Evolutionary conservation across 2,329 filamentous ascomycete genomes (phyloP), one percentile per base, ranked within the genome.

Genomic region (Colletotrichum sp.): DNA sequence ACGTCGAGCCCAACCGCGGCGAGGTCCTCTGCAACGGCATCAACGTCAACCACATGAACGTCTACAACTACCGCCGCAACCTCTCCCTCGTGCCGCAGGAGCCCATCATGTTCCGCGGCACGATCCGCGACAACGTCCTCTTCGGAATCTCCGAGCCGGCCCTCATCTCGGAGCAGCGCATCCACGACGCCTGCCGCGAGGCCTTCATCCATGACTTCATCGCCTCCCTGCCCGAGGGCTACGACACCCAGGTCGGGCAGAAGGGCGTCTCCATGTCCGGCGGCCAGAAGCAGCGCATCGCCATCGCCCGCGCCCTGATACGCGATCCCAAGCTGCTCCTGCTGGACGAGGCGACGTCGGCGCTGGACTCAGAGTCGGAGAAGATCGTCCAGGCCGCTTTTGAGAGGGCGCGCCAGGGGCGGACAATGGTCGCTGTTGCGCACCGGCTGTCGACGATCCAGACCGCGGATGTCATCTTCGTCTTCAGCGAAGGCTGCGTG

Each of bases 201-300:
- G 89, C 89, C 4, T 88, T 90, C 2, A 89, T 93, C 69, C 87
- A 92, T 72, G 90, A 92, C 2, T 91, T 90, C 78, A 86, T 90
- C 58, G 78, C 79, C 13, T 89, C 85, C 1, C 82, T 91, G 0
- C 88, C 89, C 0, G 86, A 90, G 64, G 88, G 87, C 0, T 87
- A 87, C 14, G 87, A 89, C 1, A 85, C 85, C 38, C 84, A 85
- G 24, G 88, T 88, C 3, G 83, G 85, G 0, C 91, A 92, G 16
- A 90, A 92, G 63, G 92, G 92, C 13, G 90, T 91, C 0, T 84
- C 87, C 4, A 84, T 91, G 10, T 89, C 87, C 1, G 90, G 90
- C 1, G 90, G 90, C 0, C 90, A 92, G 78, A 86, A 88, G 30
- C 90, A 92, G 78, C 87, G 90, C 0, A 82, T 92, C 4, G 89